Conservation (phyloP, 139 green algal genomes). For the Asterochloris erici region DNA sequence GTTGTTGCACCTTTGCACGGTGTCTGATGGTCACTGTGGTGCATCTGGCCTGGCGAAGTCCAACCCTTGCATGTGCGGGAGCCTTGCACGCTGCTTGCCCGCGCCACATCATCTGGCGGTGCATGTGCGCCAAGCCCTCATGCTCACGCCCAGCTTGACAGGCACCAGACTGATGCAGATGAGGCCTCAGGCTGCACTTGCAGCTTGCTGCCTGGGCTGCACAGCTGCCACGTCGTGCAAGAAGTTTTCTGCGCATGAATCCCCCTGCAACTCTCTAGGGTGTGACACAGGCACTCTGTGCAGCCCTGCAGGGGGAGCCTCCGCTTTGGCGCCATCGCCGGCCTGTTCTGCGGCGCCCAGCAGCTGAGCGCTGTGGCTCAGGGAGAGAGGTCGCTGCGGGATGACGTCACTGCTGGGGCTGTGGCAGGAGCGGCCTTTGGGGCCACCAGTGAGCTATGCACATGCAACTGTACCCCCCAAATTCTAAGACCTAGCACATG, state of each 20-base stretch:
- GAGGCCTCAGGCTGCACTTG: neutral
- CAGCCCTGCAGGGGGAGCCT: conserved; percentile 19
- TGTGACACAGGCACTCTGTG: neutral
- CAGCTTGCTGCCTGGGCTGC: neutral
- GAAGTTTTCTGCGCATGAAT: neutral
- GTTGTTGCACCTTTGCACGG: too few relatives aligned
- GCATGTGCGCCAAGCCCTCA: neutral
- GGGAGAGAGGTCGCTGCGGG: conserved; percentile 21
- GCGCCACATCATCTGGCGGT: too few relatives aligned
- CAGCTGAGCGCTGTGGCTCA: conserved; percentile 33
- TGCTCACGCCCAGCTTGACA: neutral
- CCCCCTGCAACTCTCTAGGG: neutral
- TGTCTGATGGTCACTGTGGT: too few relatives aligned
- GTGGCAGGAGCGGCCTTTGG: conserved; percentile 31
- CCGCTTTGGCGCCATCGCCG: conserved; percentile 33
- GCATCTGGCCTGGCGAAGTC: too few relatives aligned
- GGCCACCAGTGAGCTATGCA: neutral
- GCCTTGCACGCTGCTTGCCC: too few relatives aligned
- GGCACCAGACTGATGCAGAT: neutral
- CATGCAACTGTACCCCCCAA: neutral
- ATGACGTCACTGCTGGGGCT: conserved; percentile 27
- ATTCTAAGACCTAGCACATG: neutral
- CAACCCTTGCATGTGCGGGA: too few relatives aligned
- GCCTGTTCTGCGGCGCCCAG: conserved; percentile 37
- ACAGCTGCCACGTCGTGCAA: neutral